These are phyloP conservation scores for Triticum aestivum DNA, from an alignment of 176 grass and related monocot genomes.

Conservation along the genomic window IWGSC_CS_RefSeq_v2.1 NC_057814.1:242759533-242760032, in stretches of 20 bases:
- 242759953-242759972: constrained; percentile 51
- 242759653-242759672: constrained; percentile 61
- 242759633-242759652: background rate
- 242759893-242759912: constrained; percentile 91
- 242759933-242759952: constrained; percentile 76
- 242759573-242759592: background rate
- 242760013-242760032: constrained; percentile 77
- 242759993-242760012: constrained; percentile 24
- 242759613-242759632: background rate
- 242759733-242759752: constrained; percentile 77
- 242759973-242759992: constrained; percentile 31
- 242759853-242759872: constrained; percentile 58
- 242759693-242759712: constrained; percentile 68
- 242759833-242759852: constrained; percentile 77
- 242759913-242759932: constrained; percentile 87
- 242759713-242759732: constrained; percentile 80
- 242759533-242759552: background rate
- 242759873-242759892: constrained; percentile 70
- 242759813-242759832: constrained; percentile 56
- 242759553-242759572: background rate
- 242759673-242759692: constrained; percentile 74
- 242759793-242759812: constrained; percentile 64
- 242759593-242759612: background rate
- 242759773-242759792: constrained; percentile 55
- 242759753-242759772: constrained; percentile 54